A percentile compares a stretch with the other conserved stretches of the same genome.
These are phyloP conservation scores for Penicillium canescens DNA, from an alignment of 495 filamentous ascomycete genomes.

Conservation along the genomic window DNA sequence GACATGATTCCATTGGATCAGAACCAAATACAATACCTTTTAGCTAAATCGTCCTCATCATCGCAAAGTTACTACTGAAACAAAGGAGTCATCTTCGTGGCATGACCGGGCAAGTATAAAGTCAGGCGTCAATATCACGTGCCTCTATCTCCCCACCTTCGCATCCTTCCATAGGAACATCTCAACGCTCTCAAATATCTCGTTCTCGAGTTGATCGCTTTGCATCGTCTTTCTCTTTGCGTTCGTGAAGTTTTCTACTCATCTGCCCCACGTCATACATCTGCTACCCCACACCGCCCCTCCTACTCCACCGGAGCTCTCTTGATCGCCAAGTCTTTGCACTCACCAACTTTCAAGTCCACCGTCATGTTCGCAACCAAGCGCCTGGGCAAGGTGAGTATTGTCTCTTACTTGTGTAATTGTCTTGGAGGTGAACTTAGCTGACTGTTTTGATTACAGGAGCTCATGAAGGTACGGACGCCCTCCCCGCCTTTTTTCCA, in stretches of 20 bases:
- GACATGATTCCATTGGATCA: too few species aligned
- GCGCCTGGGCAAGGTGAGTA: constrained; percentile 49
- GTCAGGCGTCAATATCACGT: constrained; percentile 6
- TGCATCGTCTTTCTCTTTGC: neutral
- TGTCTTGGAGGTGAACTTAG: neutral
- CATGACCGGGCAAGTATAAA: neutral
- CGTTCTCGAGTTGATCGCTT: too few species aligned
- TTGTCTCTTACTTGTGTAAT: neutral
- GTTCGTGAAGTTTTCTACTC: neutral
- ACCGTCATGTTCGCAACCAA: constrained; percentile 44
- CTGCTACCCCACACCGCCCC: constrained; percentile 5
- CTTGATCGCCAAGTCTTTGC: neutral
- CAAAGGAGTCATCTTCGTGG: neutral
- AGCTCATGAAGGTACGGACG: constrained; percentile 43
- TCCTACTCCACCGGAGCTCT: constrained; percentile 9
- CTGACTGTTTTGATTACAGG: constrained; percentile 23
- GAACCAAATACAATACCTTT: too few species aligned
- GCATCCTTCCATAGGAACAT: too few species aligned
- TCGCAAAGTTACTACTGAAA: too few species aligned
- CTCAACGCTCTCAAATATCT: too few species aligned
- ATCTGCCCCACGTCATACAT: constrained; percentile 4
- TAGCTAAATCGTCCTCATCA: too few species aligned
- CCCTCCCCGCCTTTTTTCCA: neutral
- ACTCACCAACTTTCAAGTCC: neutral
- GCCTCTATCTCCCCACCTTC: constrained; percentile 1